Base-by-base conservation (phyloP, 768 basidiomycete species). In the Galerina marginata region DNA sequence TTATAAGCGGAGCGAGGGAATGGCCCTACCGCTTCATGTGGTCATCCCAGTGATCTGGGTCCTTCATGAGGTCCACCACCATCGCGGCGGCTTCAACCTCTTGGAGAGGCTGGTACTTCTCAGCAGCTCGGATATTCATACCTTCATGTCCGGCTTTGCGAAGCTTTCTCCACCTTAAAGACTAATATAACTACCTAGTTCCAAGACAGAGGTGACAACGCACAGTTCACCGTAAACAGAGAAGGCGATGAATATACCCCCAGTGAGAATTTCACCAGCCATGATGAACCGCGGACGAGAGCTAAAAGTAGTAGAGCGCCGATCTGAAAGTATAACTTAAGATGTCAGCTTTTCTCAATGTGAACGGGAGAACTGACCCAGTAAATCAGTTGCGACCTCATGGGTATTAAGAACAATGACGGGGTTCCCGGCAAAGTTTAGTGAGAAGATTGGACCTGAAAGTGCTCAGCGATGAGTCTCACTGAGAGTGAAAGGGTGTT, bases 151-250 rank as follows among this genome's bases (percentile, higher is more conserved):
- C 57, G 29, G 75, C 4, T 66, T 62, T 33, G 72, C 69, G 79
- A 80, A 80, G 10, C 37, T 9, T 36, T 66, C 62, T 29, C 74
- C 72, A 37, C 80, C 42, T 43, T 14, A 6, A 4, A 43, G 5
- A 14, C 5, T 43, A 5, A 9, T 40, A 5, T 43, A 43, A 43
- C 11, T 4, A 43, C 4, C 42, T 80, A 1, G 69, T 75, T 36
- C 72, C 57, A 4, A 82, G 68, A 7, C 77, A 77, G 80, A 70
- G 1, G 76, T 77, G n/a, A 78, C 71, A 25, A 62, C 65, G 53
- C 79, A 81, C 10, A 79, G 80, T 4, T 77, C 62, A 2, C 46
- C 65, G 36, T 10, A 45, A 2, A 14, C 3, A 37, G 29, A 3
- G n/a, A 16, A 25, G 9, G n/a, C 1, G 53, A 52, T 20, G 23